These are phyloP conservation scores for Setaria italica DNA, from an alignment of 202 grass and related monocot species.

Conservation along the genomic window DNA sequence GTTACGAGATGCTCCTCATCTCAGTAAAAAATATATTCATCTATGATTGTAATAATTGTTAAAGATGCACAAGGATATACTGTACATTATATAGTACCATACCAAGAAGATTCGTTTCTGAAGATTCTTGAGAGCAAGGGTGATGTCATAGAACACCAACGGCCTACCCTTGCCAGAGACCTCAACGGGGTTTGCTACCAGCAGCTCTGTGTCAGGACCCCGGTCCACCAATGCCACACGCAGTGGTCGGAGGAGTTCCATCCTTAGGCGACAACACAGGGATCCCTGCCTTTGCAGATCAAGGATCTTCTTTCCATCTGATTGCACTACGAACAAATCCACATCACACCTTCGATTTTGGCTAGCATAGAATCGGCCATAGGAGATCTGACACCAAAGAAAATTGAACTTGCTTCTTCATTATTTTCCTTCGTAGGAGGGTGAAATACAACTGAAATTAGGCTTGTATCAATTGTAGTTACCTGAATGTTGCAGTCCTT, in stretches of 20 bases:
- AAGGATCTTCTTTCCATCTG: conserved; percentile 69
- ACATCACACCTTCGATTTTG: conserved; percentile 65
- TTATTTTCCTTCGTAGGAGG: background rate
- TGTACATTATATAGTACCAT: background rate
- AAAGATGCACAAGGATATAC: background rate
- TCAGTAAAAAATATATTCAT: background rate
- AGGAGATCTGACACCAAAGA: conserved; percentile 48
- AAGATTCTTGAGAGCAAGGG: conserved; percentile 77
- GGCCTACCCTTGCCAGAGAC: conserved; percentile 70
- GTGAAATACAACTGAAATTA: conserved; percentile 1
- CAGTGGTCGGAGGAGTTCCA: conserved; percentile 59
- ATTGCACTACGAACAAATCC: conserved; percentile 83
- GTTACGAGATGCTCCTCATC: background rate
- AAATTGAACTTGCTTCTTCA: background rate
- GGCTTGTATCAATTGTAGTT: conserved; percentile 33
- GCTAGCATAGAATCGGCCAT: conserved; percentile 73
- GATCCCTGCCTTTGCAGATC: conserved; percentile 62
- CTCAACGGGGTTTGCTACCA: conserved; percentile 84
- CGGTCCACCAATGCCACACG: conserved; percentile 62
- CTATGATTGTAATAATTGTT: background rate
- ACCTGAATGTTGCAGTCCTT: conserved; percentile 93
- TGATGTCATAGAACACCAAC: conserved; percentile 82
- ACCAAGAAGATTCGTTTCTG: conserved; percentile 76
- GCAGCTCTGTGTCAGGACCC: conserved; percentile 70
- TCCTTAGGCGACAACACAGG: conserved; percentile 58